phyloP scores from a whole-genome alignment of 179 eudicot genomes.

The Carnegiea gigantea region DNA sequence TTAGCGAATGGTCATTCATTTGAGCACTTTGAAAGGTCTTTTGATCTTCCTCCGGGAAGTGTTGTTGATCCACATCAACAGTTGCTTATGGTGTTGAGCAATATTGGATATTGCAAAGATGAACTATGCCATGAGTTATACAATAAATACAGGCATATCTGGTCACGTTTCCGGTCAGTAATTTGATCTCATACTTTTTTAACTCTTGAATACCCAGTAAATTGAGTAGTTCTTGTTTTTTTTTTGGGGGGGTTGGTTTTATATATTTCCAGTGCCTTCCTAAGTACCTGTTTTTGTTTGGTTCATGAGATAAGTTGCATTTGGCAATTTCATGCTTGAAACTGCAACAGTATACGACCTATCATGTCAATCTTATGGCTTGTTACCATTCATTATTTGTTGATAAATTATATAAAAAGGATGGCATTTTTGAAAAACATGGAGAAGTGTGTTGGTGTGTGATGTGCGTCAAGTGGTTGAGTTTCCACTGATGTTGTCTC shows the following conservation, averaged over 20 bases:
- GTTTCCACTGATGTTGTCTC: background rate
- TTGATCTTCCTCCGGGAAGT: conserved; percentile 75
- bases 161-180: conserved; percentile 67
- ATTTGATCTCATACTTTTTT: conserved; percentile 15
- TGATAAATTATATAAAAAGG: background rate
- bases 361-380: background rate
- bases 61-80: conserved; percentile 67
- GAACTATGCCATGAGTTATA: conserved; percentile 78
- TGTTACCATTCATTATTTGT: background rate
- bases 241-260: too few species aligned
- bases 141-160: conserved; percentile 68
- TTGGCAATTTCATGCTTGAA: background rate
- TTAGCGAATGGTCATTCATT: conserved; percentile 58
- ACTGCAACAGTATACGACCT: background rate
- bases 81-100: conserved; percentile 93
- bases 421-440: background rate
- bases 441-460: background rate
- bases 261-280: background rate
- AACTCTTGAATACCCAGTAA: background rate
- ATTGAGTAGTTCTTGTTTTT: background rate
- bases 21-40: conserved; percentile 44
- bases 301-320: conserved; percentile 5
- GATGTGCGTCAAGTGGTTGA: background rate
- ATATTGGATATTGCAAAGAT: conserved; percentile 94
- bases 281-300: conserved; percentile 8